These are phyloP conservation scores for Neonectria neomacrospora DNA, from an alignment of 2,329 filamentous ascomycete genomes.

Conservation along the genomic window DNA sequence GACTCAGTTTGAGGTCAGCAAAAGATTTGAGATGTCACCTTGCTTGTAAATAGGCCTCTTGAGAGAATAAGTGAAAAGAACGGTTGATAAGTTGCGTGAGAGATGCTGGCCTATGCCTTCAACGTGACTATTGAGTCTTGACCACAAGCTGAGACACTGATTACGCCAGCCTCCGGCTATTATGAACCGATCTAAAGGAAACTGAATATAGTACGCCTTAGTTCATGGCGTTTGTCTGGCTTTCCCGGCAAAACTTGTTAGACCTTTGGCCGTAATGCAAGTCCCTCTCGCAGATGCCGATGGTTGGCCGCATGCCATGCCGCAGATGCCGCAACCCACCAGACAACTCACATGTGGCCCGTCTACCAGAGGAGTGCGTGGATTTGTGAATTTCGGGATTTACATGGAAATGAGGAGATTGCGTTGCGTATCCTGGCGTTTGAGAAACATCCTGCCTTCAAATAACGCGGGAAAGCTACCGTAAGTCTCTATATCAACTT, in stretches of 20 bases:
- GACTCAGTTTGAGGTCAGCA: background rate
- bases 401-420: background rate
- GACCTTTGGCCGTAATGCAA: background rate
- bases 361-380: background rate
- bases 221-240: background rate
- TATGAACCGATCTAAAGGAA: background rate
- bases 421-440: background rate
- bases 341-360: background rate
- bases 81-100: background rate
- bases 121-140: background rate
- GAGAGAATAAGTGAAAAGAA: background rate
- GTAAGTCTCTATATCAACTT: too few relatives aligned
- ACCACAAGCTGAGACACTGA: background rate
- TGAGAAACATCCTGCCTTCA: background rate
- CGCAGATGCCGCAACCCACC: constrained; percentile 11
- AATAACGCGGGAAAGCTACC: background rate
- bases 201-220: background rate
- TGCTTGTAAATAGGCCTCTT: background rate
- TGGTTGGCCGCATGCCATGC: constrained; percentile 1
- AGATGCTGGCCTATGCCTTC: background rate
- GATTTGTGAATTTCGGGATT: background rate
- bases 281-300: constrained; percentile 9
- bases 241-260: too few relatives aligned
- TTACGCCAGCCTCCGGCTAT: background rate
- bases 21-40: background rate